These are phyloP conservation scores for Quercus tomentella DNA, from an alignment of 331 rosid species.

Conservation along the genomic window DNA sequence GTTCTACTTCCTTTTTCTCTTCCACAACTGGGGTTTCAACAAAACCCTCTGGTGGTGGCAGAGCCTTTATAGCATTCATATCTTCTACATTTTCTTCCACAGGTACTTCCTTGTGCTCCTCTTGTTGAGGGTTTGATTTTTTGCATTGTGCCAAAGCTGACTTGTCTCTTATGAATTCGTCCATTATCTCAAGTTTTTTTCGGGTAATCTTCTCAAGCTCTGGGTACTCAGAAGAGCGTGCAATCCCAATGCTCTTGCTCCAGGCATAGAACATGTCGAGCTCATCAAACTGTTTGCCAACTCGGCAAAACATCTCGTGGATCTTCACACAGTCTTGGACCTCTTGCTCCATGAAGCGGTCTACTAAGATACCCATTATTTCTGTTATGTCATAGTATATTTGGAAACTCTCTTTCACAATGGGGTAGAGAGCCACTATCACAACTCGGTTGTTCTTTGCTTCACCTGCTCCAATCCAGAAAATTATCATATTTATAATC, in stretches of 20 bases:
- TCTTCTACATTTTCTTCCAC: conserved; percentile 33
- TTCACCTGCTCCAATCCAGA: conserved; percentile 40
- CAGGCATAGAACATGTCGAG: conserved; percentile 64
- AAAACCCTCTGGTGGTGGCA: conserved; percentile 60
- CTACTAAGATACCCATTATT: conserved; percentile 43
- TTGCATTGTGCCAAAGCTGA: conserved; percentile 30
- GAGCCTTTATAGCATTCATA: conserved; percentile 51
- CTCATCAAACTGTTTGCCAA: conserved; percentile 81
- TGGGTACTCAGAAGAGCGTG: conserved; percentile 81
- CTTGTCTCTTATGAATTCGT: conserved; percentile 67
- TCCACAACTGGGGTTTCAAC: conserved; percentile 17
- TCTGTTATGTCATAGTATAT: conserved; percentile 67
- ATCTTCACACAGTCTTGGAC: conserved; percentile 52
- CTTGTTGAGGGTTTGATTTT: neutral
- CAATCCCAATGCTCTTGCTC: conserved; percentile 64
- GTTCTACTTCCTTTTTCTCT: conserved; percentile 27
- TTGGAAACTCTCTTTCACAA: conserved; percentile 74
- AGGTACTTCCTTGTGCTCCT: neutral
- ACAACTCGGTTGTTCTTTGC: conserved; percentile 72
- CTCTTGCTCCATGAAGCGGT: conserved; percentile 67
- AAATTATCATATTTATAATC: neutral
- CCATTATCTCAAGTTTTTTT: conserved; percentile 78
- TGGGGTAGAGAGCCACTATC: conserved; percentile 66
- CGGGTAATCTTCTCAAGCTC: conserved; percentile 67
- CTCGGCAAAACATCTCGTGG: conserved; percentile 70